Evolutionary conservation across 192 early-diverging fungal genomes (phyloP).

Genomic region (Rhizophagus prolifer): DNA sequence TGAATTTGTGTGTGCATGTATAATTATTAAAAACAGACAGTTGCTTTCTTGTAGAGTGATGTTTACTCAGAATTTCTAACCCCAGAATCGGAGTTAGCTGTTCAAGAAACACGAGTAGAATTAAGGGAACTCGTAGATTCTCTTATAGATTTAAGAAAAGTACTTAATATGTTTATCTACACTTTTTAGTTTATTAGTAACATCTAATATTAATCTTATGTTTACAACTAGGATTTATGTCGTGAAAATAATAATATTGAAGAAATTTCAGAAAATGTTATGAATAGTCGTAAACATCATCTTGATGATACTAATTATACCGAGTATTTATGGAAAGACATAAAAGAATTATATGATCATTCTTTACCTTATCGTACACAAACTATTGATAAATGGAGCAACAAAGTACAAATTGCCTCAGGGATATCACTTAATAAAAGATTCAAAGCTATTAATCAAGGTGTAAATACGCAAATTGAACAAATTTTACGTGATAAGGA

Average conservation of each 20-base stretch:
- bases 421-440: conserved; percentile 78
- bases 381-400: conserved; percentile 93
- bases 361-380: conserved; percentile 81
- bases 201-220: neutral
- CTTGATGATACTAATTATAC: conserved; percentile 48
- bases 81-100: conserved; percentile 21
- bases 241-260: conserved; percentile 39
- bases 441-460: conserved; percentile 94
- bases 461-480: conserved; percentile 72
- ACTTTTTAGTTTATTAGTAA: neutral
- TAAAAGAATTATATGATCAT: conserved; percentile 56
- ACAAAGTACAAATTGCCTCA: conserved; percentile 76
- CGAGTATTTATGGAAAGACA: conserved; percentile 58
- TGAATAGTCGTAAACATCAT: conserved; percentile 45
- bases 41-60: conserved; percentile 23
- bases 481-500: conserved; percentile 69
- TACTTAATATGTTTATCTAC: neutral
- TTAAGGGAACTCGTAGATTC: conserved; percentile 42
- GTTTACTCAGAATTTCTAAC: conserved; percentile 24
- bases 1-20: conserved; percentile 37
- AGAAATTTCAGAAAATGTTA: conserved; percentile 28
- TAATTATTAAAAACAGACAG: conserved; percentile 7
- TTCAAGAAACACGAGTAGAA: conserved; percentile 35
- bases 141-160: conserved; percentile 42
- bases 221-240: conserved; percentile 38